phyloP scores from a whole-genome alignment of 2,329 filamentous ascomycete species.

The Claviceps pusilla region DNA sequence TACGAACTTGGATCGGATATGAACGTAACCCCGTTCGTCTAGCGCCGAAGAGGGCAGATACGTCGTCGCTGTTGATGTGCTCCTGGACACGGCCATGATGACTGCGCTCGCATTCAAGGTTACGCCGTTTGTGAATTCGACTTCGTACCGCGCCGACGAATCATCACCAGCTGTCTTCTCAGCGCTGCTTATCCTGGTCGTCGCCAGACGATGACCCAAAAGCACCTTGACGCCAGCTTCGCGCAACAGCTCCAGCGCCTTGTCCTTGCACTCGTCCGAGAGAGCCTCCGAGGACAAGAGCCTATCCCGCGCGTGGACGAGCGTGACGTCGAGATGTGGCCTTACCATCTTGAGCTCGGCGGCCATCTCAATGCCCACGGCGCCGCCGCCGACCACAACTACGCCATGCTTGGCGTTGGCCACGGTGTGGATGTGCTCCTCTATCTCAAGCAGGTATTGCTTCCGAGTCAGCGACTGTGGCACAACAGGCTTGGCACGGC shows the following conservation, averaged over 20 bases:
- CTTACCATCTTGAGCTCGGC: constrained; percentile 57
- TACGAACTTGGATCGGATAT: constrained; percentile 40
- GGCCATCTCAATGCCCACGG: constrained; percentile 71
- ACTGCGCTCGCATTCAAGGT: constrained; percentile 48
- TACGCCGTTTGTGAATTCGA: constrained; percentile 46
- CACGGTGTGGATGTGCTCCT: constrained; percentile 42
- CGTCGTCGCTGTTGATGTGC: constrained; percentile 39
- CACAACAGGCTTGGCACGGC: constrained; percentile 56
- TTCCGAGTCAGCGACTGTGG: constrained; percentile 49
- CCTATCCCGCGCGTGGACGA: constrained; percentile 57
- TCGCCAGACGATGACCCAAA: constrained; percentile 42
- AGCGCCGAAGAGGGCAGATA: constrained; percentile 46
- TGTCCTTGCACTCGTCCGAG: constrained; percentile 52
- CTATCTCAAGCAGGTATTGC: constrained; percentile 47
- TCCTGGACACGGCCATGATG: constrained; percentile 53
- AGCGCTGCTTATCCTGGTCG: constrained; percentile 24
- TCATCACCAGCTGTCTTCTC: constrained; percentile 20
- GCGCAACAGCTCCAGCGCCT: constrained; percentile 39
- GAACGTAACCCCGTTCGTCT: constrained; percentile 51
- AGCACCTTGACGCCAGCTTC: constrained; percentile 52
- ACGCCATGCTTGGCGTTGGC: constrained; percentile 40
- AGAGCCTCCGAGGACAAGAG: constrained; percentile 61
- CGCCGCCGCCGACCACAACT: constrained; percentile 60
- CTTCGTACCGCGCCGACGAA: constrained; percentile 22
- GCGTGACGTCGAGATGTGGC: constrained; percentile 50